Conservation (phyloP, 1,284 basidiomycete genomes). For the Agroathelia rolfsii region DNA sequence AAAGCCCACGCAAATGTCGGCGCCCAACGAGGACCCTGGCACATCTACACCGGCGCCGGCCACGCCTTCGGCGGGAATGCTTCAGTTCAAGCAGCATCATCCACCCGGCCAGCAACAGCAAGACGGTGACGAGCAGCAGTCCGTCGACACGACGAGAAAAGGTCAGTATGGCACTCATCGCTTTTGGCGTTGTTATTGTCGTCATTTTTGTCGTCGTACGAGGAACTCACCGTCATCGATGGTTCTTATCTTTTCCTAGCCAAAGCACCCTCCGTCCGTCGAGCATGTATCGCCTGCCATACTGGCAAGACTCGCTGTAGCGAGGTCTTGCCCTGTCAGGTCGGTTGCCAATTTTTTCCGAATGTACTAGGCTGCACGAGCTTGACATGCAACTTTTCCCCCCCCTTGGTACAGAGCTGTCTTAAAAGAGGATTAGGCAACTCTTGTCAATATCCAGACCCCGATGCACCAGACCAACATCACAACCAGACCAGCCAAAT, state of each 20-base stretch:
- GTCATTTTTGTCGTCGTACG: constrained; percentile 11
- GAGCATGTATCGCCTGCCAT: constrained; percentile 71
- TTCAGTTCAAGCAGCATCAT: no score
- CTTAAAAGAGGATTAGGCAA: constrained; percentile 63
- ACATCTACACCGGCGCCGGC: no score
- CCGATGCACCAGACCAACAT: constrained; percentile 47
- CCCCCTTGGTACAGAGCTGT: constrained; percentile 42
- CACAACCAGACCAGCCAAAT: constrained; percentile 36
- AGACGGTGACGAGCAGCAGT: no score
- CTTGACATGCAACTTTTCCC: constrained; percentile 10
- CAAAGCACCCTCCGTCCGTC: constrained; percentile 66
- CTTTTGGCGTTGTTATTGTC: no score
- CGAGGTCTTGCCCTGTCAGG: constrained; percentile 70
- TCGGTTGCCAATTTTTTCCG: constrained; percentile 21
- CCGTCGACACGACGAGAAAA: no score
- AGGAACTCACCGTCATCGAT: constrained; percentile 9
- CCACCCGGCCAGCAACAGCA: no score
- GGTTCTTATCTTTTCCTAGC: constrained; percentile 29
- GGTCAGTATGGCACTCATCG: no score
- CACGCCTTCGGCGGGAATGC: no score
- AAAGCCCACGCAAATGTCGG: no score
- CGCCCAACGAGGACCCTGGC: no score
- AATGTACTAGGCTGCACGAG: constrained; percentile 6
- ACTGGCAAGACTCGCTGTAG: constrained; percentile 71
- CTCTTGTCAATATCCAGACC: constrained; percentile 66